A percentile compares a stretch with the other conserved stretches of the same genome.
Evolutionary conservation across 2,329 filamentous ascomycete species (phyloP).

Genomic region (Xylaria multiplex): DNA sequence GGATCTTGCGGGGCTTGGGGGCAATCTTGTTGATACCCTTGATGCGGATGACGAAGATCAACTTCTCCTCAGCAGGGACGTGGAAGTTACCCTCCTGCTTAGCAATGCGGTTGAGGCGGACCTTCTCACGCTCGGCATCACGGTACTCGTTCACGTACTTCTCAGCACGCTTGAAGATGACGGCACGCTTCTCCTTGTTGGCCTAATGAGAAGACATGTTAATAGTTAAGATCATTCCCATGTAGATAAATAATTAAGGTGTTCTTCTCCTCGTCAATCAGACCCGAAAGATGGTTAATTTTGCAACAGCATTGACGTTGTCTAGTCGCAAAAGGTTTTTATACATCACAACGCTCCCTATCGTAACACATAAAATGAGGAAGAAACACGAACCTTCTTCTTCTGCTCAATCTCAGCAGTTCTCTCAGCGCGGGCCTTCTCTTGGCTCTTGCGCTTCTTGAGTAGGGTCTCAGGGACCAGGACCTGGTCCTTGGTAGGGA

Average conservation of each 20-base stretch:
- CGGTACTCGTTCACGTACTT: slow-evolving; percentile 99
- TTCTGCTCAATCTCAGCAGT: slow-evolving; percentile 82
- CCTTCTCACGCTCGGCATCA: slow-evolving; percentile 96
- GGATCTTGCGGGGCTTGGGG: slow-evolving; percentile 99
- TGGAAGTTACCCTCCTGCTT: slow-evolving; percentile 95
- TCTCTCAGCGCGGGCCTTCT: slow-evolving; percentile 96
- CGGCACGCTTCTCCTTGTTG: slow-evolving; percentile 97
- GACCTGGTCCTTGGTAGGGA: slow-evolving; percentile 94
- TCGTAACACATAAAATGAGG: slow-evolving; percentile 35
- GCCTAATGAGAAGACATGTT: slow-evolving; percentile 66
- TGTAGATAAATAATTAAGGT: not conserved
- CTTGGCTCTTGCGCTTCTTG: slow-evolving; percentile 99
- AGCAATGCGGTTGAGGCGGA: slow-evolving; percentile 88
- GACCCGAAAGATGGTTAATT: slow-evolving; percentile 99
- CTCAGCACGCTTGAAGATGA: slow-evolving; percentile 99
- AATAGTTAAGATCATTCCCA: slow-evolving; percentile 43
- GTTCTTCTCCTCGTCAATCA: slow-evolving; percentile 65
- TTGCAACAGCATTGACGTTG: slow-evolving; percentile 96
- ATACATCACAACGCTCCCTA: slow-evolving; percentile 78
- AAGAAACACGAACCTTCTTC: slow-evolving; percentile 78
- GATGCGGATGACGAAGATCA: slow-evolving; percentile 98
- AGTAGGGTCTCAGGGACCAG: slow-evolving; percentile 98
- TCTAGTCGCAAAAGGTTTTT: slow-evolving; percentile 91
- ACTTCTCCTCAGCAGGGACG: slow-evolving; percentile 92
- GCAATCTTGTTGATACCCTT: slow-evolving; percentile 99